Evolutionary conservation across 768 basidiomycete species (phyloP), one percentile per base, ranked within the genome.

Genomic region (Pulveroboletus sp.): DNA sequence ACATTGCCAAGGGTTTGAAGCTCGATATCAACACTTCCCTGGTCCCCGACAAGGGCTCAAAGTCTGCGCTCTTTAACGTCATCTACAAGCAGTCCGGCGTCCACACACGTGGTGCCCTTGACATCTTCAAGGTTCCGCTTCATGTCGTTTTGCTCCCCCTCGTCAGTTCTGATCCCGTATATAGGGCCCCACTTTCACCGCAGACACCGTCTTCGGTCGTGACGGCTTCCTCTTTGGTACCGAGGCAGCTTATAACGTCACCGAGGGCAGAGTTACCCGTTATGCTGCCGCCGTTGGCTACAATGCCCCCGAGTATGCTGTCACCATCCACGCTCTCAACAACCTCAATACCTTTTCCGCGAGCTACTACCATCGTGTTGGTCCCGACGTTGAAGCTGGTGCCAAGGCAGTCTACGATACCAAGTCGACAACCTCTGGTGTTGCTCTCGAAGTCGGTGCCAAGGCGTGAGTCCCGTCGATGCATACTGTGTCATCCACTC

Each of bases 301-400:
- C 83, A 93, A 89, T 66, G 94, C 95, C 37, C 91, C 94, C 31
- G 91, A 97, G 69, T 95, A 94, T 71, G 87, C 93, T 54, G 82
- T 97, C 69, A 92, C 94, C 65, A 58, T 98, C 52, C 94, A 97
- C 73, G 92, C 87, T 58, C 82, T 97, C 66, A 87, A 89, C 78
- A 98, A 96, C 81, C 73, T 96, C 70, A 87, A 85, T 69, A 86
- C 85, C 63, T 97, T 93, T 78, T 78, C 87, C 46, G 96, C 95
- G 52, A 90, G 87, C 71, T 99, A 98, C 82, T 98, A 97, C 80
- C 96, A 99, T 82, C 87, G 88, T 54, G 93, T 96, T 68, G 87
- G 78, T 70, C 71, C 77, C 52, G 91, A 93, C 62, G 91, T 94
- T 44, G 93, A 95, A 75, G 93, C 91, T 53, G 92, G 92, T 68